A percentile compares a stretch with the other conserved stretches of the same genome.
Conservation (phyloP, 345 rosid species). For the Eucalyptus viminalis region DNA sequence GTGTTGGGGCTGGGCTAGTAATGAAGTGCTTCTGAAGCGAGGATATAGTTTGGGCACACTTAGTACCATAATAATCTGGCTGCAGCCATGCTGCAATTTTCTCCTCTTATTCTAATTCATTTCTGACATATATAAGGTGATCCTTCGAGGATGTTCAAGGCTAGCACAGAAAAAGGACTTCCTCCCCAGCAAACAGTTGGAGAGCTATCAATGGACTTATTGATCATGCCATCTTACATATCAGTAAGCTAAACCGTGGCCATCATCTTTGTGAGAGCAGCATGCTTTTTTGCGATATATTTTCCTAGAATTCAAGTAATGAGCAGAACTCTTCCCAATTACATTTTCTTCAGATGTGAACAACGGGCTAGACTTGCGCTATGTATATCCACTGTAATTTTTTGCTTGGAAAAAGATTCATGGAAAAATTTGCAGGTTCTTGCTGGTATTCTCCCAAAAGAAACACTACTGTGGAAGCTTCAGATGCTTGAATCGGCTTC, state of each 20-base stretch:
- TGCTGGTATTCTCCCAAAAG: slow-evolving; percentile 42
- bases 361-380: not conserved
- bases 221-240: slow-evolving; percentile 29
- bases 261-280: not conserved
- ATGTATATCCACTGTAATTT: not conserved
- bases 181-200: slow-evolving; percentile 28
- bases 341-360: not conserved
- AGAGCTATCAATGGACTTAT: slow-evolving; percentile 26
- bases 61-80: not conserved
- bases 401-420: not conserved
- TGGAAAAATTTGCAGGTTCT: slow-evolving; percentile 34
- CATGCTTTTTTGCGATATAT: not conserved
- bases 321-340: not conserved
- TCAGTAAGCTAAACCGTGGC: slow-evolving; percentile 4
- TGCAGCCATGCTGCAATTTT: not conserved
- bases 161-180: slow-evolving; percentile 32
- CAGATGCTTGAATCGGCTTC: slow-evolving; percentile 53
- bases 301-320: not conserved
- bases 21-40: not conserved
- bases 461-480: slow-evolving; percentile 74
- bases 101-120: not conserved
- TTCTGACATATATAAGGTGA: slow-evolving; percentile 20
- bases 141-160: slow-evolving; percentile 25
- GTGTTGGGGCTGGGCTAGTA: not conserved
- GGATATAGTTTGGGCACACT: not conserved